Evolutionary conservation across 306 rosid genomes (phyloP).

Genomic region (Malus sylvestris): DNA sequence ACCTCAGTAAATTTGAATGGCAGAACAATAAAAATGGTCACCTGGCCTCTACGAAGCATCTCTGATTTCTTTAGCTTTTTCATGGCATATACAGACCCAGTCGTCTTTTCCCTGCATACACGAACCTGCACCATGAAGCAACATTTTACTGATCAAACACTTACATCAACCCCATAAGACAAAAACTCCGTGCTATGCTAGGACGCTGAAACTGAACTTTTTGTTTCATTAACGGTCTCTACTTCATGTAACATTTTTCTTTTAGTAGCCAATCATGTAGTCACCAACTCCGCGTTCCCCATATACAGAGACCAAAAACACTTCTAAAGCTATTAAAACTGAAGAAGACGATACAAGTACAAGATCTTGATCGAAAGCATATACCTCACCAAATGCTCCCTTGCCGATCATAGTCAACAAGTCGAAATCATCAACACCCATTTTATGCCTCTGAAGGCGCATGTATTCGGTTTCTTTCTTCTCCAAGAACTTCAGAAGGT

Average conservation of each 20-base stretch:
- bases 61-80: slow-evolving; percentile 96
- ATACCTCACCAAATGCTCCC: slow-evolving; percentile 99
- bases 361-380: not conserved
- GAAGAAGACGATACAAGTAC: not conserved
- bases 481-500: slow-evolving; percentile 82
- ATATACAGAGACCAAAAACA: not conserved
- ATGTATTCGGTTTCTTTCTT: slow-evolving; percentile 98
- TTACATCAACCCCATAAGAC: not conserved
- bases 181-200: not conserved
- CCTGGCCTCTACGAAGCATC: slow-evolving; percentile 99
- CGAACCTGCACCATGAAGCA: slow-evolving; percentile 69
- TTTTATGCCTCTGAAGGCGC: slow-evolving; percentile 98
- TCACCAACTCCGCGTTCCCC: not conserved
- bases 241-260: not conserved
- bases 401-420: slow-evolving; percentile 92
- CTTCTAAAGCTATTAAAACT: not conserved
- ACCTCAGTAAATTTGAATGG: slow-evolving; percentile 14
- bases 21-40: slow-evolving; percentile 25
- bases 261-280: not conserved
- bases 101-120: slow-evolving; percentile 80
- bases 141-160: slow-evolving; percentile 15
- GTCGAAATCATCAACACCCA: slow-evolving; percentile 94
- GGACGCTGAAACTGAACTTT: not conserved
- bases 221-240: not conserved
- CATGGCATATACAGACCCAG: slow-evolving; percentile 92